Percentiles rank a stretch among this genome's conserved stretches.
Conservation (phyloP, 2,329 filamentous ascomycete species). For the Colletotrichum australisinense region DNA sequence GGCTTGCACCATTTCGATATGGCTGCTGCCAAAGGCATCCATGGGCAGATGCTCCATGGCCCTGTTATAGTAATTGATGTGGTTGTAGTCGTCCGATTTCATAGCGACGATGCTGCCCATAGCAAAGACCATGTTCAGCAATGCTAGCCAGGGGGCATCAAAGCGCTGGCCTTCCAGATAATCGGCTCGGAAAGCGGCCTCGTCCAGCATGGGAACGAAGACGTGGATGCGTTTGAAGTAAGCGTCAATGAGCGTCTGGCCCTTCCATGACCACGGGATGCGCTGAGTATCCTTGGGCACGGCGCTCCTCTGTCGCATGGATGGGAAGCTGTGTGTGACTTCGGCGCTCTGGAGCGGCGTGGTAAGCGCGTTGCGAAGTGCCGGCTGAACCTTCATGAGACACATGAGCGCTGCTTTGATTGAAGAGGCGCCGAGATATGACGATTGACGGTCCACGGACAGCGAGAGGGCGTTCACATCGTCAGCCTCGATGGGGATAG, state of each 20-base stretch:
- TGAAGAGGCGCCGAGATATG: constrained; percentile 80
- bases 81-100: constrained; percentile 72
- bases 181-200: constrained; percentile 73
- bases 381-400: constrained; percentile 69
- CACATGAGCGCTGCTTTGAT: constrained; percentile 81
- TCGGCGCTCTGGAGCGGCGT: constrained; percentile 60
- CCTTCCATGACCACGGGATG: constrained; percentile 71
- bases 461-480: constrained; percentile 69
- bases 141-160: constrained; percentile 76
- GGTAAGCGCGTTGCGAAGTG: constrained; percentile 57
- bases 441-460: constrained; percentile 66
- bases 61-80: constrained; percentile 76
- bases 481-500: constrained; percentile 73
- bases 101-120: constrained; percentile 78
- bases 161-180: constrained; percentile 65
- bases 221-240: constrained; percentile 81
- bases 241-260: constrained; percentile 77
- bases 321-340: constrained; percentile 57
- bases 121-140: constrained; percentile 82
- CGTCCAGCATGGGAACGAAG: constrained; percentile 80
- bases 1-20: constrained; percentile 80
- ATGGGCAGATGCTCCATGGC: constrained; percentile 75
- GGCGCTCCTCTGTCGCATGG: constrained; percentile 54
- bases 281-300: constrained; percentile 59
- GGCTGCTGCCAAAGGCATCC: constrained; percentile 70